Conservation (phyloP, 352 stramenopile species). For the Phytophthora tubulina region DNA sequence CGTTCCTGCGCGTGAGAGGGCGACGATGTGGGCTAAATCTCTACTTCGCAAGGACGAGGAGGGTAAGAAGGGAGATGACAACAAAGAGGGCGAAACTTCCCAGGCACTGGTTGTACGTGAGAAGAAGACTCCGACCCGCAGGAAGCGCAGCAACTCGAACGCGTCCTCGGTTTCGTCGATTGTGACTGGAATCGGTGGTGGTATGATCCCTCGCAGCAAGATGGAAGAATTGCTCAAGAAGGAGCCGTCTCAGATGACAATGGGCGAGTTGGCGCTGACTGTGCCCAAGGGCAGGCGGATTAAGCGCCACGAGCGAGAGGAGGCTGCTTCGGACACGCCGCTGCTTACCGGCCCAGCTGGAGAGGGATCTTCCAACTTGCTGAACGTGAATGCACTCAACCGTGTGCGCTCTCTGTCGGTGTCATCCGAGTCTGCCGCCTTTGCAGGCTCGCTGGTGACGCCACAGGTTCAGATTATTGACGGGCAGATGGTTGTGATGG, state of each 20-base stretch:
- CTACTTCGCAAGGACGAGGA: slow-evolving; percentile 61
- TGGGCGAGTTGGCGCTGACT: slow-evolving; percentile 82
- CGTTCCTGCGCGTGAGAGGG: slow-evolving; percentile 74
- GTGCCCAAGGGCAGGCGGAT: slow-evolving; percentile 71
- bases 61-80: slow-evolving; percentile 28
- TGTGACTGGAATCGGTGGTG: slow-evolving; percentile 40
- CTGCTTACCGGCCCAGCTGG: slow-evolving; percentile 3
- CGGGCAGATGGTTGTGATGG: slow-evolving; percentile 85
- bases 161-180: slow-evolving; percentile 56
- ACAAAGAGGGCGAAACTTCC: slow-evolving; percentile 23
- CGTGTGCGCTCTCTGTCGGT: slow-evolving; percentile 67
- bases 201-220: slow-evolving; percentile 49
- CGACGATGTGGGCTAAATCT: slow-evolving; percentile 79
- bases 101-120: slow-evolving; percentile 38
- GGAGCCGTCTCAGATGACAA: slow-evolving; percentile 85
- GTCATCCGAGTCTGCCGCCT: slow-evolving; percentile 68
- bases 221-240: slow-evolving; percentile 73
- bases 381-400: slow-evolving; percentile 57
- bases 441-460: slow-evolving; percentile 75
- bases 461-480: slow-evolving; percentile 87
- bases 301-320: slow-evolving; percentile 72
- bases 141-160: slow-evolving; percentile 70
- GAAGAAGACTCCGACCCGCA: slow-evolving; percentile 47
- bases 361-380: slow-evolving; percentile 39
- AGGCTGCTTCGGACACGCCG: slow-evolving; percentile 47